Evolutionary conservation across 176 grass and related monocot genomes (phyloP), one percentile per base, ranked within the genome.

Genomic region (Lolium perenne): DNA sequence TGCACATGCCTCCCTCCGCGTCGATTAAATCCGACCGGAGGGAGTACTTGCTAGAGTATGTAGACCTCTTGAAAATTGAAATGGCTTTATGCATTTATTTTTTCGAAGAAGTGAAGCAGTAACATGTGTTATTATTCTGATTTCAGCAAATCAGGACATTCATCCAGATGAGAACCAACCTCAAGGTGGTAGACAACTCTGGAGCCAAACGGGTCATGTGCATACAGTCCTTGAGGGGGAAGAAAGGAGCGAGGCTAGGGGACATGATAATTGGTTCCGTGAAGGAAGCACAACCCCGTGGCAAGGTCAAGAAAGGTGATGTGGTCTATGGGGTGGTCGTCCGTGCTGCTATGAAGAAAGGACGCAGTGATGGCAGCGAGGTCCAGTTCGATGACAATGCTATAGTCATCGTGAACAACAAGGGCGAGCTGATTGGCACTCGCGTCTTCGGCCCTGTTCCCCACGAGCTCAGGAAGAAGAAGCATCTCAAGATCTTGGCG

Each of bases 301-400:
- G 97, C 60, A 98, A 98, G 85, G 97, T 98, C 11, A 98, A 98
- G 92, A 98, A 98, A 80, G 97, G 97, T 74, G 97, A 98, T 21
- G 97, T 98, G 0, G 97, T 98, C n/a, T 98, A 96, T 1, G 97
- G 97, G 29, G 94, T 98, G 43, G 97, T 98, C 3, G 97, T 98
- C 25, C 94, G 94, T 12, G 97, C 97, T 41, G 97, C 94, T 8
- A 98, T 98, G 97, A 95, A 95, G 67, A 73, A 85, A 59, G 92
- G 97, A 2, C 90, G 97, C 16, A 91, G 80, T 7, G 92, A 98
- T 46, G 97, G 94, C 58, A 96, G 97, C 3, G 88, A 98, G 71
- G 66, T 98, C 87, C 94, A 91, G 78, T 98, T 98, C 0, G 97
- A 98, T 50, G 97, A 96, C 76, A 98, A 96, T 5, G 93, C 94